These are phyloP conservation scores for Saccharomycopsis sp. DNA, from an alignment of 805 yeast species.

Conservation along the genomic window DNA sequence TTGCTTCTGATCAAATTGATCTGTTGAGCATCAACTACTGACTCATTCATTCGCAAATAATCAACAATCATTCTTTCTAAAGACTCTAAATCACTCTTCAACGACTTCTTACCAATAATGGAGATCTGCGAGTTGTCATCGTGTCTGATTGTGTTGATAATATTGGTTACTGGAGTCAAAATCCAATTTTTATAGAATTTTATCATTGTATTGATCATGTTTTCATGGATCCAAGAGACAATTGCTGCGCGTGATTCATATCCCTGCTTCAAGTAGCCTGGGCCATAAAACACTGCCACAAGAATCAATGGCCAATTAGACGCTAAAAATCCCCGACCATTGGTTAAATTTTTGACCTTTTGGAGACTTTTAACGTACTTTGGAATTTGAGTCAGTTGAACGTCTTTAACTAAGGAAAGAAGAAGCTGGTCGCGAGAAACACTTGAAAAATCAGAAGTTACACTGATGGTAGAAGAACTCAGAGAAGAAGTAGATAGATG, in stretches of 20 bases:
- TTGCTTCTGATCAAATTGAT: constrained; percentile 24
- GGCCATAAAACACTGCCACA: constrained; percentile 43
- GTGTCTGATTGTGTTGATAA: constrained; percentile 75
- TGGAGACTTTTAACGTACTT: neutral
- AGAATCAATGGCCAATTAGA: constrained; percentile 65
- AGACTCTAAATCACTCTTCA: constrained; percentile 71
- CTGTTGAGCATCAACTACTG: constrained; percentile 9
- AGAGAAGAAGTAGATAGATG: neutral
- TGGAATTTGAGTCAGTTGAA: constrained; percentile 1
- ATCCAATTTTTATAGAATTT: constrained; percentile 84
- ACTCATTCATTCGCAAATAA: constrained; percentile 30
- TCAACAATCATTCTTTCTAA: constrained; percentile 84
- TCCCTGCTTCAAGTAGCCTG: constrained; percentile 37
- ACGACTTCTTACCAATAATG: constrained; percentile 69
- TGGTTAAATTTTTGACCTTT: neutral
- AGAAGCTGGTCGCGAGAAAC: neutral
- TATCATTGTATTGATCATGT: constrained; percentile 52
- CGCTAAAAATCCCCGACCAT: constrained; percentile 34
- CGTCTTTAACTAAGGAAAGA: neutral
- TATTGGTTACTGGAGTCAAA: constrained; percentile 62
- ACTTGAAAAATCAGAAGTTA: neutral
- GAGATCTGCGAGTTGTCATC: constrained; percentile 72
- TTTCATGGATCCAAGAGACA: constrained; percentile 47
- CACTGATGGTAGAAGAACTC: too few species aligned
- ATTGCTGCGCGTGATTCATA: constrained; percentile 50